Percentiles rank a stretch among this genome's conserved stretches.
Evolutionary conservation across 139 green algal genomes (phyloP).

Genomic region (Auxenochlorella pyrenoidosa): DNA sequence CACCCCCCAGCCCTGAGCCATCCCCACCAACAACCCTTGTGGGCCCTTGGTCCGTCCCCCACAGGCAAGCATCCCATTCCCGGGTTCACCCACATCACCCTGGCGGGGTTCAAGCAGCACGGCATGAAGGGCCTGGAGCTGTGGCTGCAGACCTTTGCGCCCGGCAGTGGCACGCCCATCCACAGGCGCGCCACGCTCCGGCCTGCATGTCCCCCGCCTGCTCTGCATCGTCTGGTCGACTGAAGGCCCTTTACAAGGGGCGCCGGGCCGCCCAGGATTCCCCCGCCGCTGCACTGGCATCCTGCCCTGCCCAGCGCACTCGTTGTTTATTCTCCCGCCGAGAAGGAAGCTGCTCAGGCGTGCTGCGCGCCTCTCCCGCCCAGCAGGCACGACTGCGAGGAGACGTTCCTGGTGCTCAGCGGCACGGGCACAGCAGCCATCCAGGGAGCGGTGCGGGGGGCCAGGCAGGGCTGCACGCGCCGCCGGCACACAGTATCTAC

Average conservation of each 20-base stretch:
- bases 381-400: constrained; percentile 7
- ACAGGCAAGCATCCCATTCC: background rate
- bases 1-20: background rate
- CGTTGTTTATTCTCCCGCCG: too few species aligned
- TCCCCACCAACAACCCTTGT: background rate
- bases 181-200: background rate
- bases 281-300: too few species aligned
- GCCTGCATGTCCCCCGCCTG: background rate
- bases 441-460: background rate
- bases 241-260: too few species aligned
- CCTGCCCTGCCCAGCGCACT: too few species aligned
- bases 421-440: background rate
- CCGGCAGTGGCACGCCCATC: background rate
- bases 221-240: background rate
- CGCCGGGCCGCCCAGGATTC: too few species aligned
- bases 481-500: too few species aligned
- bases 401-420: background rate
- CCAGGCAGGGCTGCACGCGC: too few species aligned
- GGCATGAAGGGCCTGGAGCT: background rate
- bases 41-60: too few species aligned
- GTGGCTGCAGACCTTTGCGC: background rate
- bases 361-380: background rate
- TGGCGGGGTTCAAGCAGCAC: background rate
- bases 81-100: background rate
- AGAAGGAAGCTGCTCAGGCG: too few species aligned